Evolutionary conservation across 768 basidiomycete species (phyloP).

Genomic region (Boletus sp.): DNA sequence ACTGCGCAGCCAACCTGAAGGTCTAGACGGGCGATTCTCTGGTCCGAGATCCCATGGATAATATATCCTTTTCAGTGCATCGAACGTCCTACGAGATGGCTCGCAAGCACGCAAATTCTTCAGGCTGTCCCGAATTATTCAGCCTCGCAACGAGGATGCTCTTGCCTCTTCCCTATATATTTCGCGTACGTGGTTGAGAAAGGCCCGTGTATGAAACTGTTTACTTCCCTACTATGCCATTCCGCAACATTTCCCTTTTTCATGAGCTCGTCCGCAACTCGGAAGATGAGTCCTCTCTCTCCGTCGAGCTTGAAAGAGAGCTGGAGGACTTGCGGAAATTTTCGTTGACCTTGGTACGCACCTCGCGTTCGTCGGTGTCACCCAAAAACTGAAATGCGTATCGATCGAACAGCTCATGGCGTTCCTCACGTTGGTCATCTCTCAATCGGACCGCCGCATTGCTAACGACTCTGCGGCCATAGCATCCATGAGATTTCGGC

Average conservation of each 20-base stretch:
- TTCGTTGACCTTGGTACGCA: conserved; percentile 20
- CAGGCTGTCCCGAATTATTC: neutral
- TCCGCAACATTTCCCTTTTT: neutral
- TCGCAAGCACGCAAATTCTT: neutral
- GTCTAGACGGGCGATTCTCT: conserved; percentile 8
- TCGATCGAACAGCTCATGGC: conserved; percentile 21
- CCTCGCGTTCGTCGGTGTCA: neutral
- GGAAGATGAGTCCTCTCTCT: conserved; percentile 1
- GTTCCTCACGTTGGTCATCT: conserved; percentile 26
- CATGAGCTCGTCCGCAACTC: neutral
- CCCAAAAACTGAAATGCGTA: neutral
- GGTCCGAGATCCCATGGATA: neutral
- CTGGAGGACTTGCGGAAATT: conserved; percentile 23
- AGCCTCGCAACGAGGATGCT: neutral
- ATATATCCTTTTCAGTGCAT: neutral
- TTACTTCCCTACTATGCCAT: conserved; percentile 12
- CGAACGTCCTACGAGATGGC: neutral
- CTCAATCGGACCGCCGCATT: neutral
- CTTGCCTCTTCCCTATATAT: conserved; percentile 10
- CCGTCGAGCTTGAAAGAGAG: conserved; percentile 19
- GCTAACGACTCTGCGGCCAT: neutral
- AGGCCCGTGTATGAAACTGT: neutral
- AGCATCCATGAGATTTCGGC: conserved; percentile 25
- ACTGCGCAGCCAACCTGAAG: neutral
- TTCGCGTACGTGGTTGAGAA: neutral